phyloP scores from a whole-genome alignment of 2,329 filamentous ascomycete species.

The Cladosporium phlei region DNA sequence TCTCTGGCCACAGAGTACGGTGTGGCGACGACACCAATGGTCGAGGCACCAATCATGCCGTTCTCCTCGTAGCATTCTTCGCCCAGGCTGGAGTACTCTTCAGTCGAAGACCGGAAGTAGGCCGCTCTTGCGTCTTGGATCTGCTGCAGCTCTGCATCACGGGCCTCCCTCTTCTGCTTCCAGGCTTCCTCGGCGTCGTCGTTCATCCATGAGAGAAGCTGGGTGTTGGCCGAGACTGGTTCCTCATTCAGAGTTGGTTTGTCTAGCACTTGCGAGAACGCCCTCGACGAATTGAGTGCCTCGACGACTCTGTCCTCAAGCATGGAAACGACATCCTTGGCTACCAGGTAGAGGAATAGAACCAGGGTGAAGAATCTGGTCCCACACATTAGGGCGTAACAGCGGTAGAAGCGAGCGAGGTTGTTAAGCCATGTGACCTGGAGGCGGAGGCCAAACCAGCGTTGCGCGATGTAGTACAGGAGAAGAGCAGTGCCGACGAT shows the following conservation, averaged over 20 bases:
- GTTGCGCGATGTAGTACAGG: too few species aligned
- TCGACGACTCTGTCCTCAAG: too few species aligned
- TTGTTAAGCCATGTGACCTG: too few species aligned
- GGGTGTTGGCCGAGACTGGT: background rate
- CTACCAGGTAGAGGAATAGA: background rate
- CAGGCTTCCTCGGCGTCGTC: conserved; percentile 1
- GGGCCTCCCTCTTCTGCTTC: background rate
- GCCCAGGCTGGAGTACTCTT: background rate
- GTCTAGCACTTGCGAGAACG: too few species aligned
- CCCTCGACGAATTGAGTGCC: too few species aligned
- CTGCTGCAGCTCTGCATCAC: background rate
- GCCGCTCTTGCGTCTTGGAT: background rate
- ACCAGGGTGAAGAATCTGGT: background rate
- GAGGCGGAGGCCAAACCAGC: too few species aligned
- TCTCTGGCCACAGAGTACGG: background rate
- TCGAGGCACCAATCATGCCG: too few species aligned
- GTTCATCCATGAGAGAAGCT: background rate
- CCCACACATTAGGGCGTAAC: background rate
- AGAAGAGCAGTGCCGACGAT: too few species aligned
- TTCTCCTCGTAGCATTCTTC: too few species aligned
- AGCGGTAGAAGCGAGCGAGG: background rate
- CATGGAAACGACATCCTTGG: background rate
- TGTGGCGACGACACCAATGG: too few species aligned
- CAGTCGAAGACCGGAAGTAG: background rate
- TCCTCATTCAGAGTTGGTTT: too few species aligned